Evolutionary conservation across 2,329 filamentous ascomycete genomes (phyloP), one percentile per base, ranked within the genome.

Genomic region (Fusarium liriodendri): DNA sequence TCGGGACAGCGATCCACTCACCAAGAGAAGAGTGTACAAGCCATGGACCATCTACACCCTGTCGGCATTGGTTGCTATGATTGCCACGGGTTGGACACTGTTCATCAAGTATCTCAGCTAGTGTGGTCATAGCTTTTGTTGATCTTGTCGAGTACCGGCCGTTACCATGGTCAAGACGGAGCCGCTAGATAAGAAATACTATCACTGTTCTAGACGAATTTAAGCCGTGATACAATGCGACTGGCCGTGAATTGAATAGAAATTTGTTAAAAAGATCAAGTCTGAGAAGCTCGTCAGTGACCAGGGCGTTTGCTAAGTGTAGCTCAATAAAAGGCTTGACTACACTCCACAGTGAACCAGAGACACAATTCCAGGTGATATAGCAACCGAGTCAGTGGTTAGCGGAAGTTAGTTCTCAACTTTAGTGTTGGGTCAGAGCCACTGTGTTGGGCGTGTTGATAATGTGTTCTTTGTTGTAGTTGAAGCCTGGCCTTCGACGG

Each of bases 91-190:
- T 0, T 77, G 75, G 75, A 64, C 62, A 0, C 50, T 77, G 4
- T 77, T 77, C 20, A 61, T 77, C 14, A 68, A 66, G 33, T 77
- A 77, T 32, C 52, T 77, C 20, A 73, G 29, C 52, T 57, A 57
- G 52, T n/a, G n/a, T 32, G 18, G 9, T 18, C 27, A 18, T 25
- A 10, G 42, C 1, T 1, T 32, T 52, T 1, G 18, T 32, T 32
- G 18, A 52, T 32, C 47, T 20, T 29, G 10, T 52, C 32, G 27
- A 11, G 45, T 27, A 29, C 45, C n/a, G 3, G 5, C 18, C 9
- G 16, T 25, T 50, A 27, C 45, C 25, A 27, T 18, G 9, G 14
- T 3, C 16, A 47, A 18, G 8, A 18, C 5, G 16, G 25, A 50
- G 5, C 8, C 13, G 25, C 3, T 25, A 14, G 22, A 25, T 18